Evolutionary conservation across 768 basidiomycete genomes (phyloP).

Genomic region (Gautieria morchelliformis): DNA sequence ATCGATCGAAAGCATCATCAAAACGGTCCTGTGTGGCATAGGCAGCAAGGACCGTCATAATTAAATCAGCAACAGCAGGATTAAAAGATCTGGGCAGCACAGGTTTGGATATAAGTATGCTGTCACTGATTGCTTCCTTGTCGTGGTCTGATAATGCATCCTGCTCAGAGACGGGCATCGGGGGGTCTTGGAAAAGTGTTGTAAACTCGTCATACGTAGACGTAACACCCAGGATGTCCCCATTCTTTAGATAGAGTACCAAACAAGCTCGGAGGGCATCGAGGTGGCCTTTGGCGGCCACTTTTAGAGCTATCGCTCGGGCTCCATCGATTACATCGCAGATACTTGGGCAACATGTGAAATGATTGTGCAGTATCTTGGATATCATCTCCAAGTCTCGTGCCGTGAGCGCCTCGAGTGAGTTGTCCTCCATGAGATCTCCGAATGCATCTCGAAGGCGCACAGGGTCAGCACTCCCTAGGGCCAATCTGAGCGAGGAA

Average conservation of each 20-base stretch:
- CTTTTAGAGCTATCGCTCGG: slow-evolving; percentile 40
- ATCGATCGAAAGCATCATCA: slow-evolving; percentile 34
- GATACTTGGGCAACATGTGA: too few relatives aligned
- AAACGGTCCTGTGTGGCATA: slow-evolving; percentile 53
- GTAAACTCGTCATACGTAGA: slow-evolving; percentile 33
- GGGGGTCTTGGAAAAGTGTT: slow-evolving; percentile 7
- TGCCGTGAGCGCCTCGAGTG: not conserved
- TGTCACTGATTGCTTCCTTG: not conserved
- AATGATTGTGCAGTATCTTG: not conserved
- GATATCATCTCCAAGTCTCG: not conserved
- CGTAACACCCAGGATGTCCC: slow-evolving; percentile 34
- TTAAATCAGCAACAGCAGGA: slow-evolving; percentile 16
- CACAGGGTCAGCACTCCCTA: not conserved
- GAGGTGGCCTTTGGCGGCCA: slow-evolving; percentile 35
- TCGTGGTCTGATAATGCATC: not conserved
- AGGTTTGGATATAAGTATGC: not conserved
- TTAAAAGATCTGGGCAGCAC: not conserved
- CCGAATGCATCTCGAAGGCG: not conserved
- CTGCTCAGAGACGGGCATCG: not conserved
- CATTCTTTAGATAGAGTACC: slow-evolving; percentile 31
- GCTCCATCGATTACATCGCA: not conserved
- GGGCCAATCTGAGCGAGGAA: not conserved
- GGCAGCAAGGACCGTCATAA: slow-evolving; percentile 51
- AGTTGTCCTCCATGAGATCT: not conserved
- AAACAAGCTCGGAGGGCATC: slow-evolving; percentile 43